Evolutionary conservation across 371 early-diverging fungal species (phyloP).

Genomic region (Mucor piriformis): DNA sequence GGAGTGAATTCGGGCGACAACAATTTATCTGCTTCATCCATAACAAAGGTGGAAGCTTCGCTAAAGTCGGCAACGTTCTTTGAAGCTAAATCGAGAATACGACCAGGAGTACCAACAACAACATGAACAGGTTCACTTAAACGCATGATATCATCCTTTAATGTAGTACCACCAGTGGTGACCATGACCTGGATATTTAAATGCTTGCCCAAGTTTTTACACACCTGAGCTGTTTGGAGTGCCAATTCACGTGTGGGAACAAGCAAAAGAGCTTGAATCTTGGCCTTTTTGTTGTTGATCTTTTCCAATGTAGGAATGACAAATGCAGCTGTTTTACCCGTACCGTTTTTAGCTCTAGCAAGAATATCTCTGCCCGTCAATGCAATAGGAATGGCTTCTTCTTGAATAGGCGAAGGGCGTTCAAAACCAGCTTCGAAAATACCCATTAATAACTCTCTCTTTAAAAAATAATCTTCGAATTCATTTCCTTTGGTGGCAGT

Average conservation of each 20-base stretch:
- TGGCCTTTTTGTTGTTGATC: slow-evolving; percentile 74
- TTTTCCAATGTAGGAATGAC: slow-evolving; percentile 95
- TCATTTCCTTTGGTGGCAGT: slow-evolving; percentile 95
- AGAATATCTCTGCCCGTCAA: slow-evolving; percentile 94
- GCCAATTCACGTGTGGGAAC: slow-evolving; percentile 98
- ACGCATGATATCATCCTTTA: slow-evolving; percentile 97
- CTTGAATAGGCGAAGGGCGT: slow-evolving; percentile 98
- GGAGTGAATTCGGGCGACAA: slow-evolving; percentile 95
- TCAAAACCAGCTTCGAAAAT: slow-evolving; percentile 98
- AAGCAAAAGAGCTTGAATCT: slow-evolving; percentile 84
- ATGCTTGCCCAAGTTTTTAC: slow-evolving; percentile 92
- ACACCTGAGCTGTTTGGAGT: slow-evolving; percentile 92
- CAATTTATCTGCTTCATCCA: slow-evolving; percentile 99
- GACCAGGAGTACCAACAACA: slow-evolving; percentile 97
- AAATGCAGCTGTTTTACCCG: slow-evolving; percentile 98
- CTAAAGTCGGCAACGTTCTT: slow-evolving; percentile 87
- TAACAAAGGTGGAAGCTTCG: slow-evolving; percentile 85
- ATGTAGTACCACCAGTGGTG: slow-evolving; percentile 94
- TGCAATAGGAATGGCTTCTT: slow-evolving; percentile 97
- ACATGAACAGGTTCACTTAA: slow-evolving; percentile 90
- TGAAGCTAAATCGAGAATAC: slow-evolving; percentile 93
- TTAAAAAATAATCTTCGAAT: slow-evolving; percentile 96
- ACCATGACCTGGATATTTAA: slow-evolving; percentile 93
- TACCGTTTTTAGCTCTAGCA: slow-evolving; percentile 97
- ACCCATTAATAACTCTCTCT: slow-evolving; percentile 95